Base-by-base conservation (phyloP, 805 yeast genomes). In the Wickerhamomyces rabaulensis region DNA sequence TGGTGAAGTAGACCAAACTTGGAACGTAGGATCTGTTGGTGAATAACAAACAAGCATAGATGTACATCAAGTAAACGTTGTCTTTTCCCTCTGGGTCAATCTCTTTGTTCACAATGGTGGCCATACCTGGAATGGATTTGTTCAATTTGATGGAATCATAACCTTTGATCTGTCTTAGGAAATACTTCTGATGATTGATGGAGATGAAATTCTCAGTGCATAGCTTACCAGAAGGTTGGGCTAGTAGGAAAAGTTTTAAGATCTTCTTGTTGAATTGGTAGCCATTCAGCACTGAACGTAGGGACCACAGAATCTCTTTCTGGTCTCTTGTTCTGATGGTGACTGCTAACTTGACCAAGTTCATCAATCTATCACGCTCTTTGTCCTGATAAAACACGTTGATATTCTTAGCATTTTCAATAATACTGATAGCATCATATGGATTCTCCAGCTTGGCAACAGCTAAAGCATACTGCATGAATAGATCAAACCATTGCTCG, bases 111-210 rank as follows among this genome's bases (percentile, higher is more conserved):
- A 79, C 63, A 12, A 88, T 74, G 4, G 82, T 82, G 0, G 96
- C 94, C 73, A 87, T 88, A 1, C 97, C 97, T 2, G 78, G 68
- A 17, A 89, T 78, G 12, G 73, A 72, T 39, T 74, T 76, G 9
- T 71, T 71, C 43, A 63, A 60, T 26, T 80, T 74, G 15, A 84
- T 58, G 3, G 94, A 78, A 62, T 94, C 99, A 61, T 79, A 82
- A 0, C 96, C 95, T 61, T 92, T 94, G 52, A 92, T 71, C 56
- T 91, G 97, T 54, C 99, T 79, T 50, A 94, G 68, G 52, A 92
- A 82, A 61, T 82, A 92, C 63, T 94, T 94, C 57, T 92, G 98
- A 59, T 88, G 92, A 51, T 88, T 87, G 31, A 88, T 81, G 41
- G 85, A 82, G 42, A 87, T 82, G 58, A 84, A 79, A 16, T 77